Percentiles rank a stretch among this genome's conserved stretches.
These are phyloP conservation scores for Boletus reticuloceps DNA, from an alignment of 768 basidiomycete genomes.

Conservation along the genomic window DNA sequence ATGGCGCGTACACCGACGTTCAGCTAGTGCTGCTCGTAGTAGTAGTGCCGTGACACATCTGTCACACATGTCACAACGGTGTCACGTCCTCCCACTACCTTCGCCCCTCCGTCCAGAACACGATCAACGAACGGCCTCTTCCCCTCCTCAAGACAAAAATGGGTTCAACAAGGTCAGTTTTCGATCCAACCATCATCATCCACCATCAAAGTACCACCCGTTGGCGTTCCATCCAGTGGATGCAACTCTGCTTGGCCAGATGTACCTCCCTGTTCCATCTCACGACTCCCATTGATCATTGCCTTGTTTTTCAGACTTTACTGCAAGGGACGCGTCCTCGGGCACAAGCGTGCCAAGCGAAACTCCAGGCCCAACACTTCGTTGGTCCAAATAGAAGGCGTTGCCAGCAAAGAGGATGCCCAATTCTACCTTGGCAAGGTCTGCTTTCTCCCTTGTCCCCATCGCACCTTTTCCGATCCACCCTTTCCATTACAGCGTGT, in stretches of 20 bases:
- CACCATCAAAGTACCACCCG: not conserved
- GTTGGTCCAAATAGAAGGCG: conserved; percentile 96
- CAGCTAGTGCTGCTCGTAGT: too few relatives aligned
- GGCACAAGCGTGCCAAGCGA: conserved; percentile 98
- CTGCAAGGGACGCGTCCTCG: conserved; percentile 93
- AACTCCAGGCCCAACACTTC: conserved; percentile 96
- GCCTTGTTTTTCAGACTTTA: conserved; percentile 64
- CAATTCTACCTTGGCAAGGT: conserved; percentile 99
- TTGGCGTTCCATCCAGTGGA: conserved; percentile 12
- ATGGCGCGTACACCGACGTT: not conserved
- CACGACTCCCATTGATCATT: not conserved
- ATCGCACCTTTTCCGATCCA: not conserved
- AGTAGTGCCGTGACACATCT: not conserved
- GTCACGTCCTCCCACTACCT: conserved; percentile 21
- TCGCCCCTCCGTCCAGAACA: conserved; percentile 15
- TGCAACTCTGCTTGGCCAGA: conserved; percentile 8
- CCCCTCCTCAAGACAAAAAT: conserved; percentile 45
- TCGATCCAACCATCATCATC: not conserved
- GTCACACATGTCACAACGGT: conserved; percentile 12
- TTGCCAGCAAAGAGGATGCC: conserved; percentile 88
- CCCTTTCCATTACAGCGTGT: conserved; percentile 59
- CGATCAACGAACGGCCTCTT: conserved; percentile 23
- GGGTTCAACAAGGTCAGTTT: conserved; percentile 78
- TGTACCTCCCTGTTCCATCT: conserved; percentile 3
- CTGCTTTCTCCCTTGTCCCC: conserved; percentile 20